Base-by-base conservation (phyloP, 2,329 filamentous ascomycete species). In the Clonostachys rosea region DNA sequence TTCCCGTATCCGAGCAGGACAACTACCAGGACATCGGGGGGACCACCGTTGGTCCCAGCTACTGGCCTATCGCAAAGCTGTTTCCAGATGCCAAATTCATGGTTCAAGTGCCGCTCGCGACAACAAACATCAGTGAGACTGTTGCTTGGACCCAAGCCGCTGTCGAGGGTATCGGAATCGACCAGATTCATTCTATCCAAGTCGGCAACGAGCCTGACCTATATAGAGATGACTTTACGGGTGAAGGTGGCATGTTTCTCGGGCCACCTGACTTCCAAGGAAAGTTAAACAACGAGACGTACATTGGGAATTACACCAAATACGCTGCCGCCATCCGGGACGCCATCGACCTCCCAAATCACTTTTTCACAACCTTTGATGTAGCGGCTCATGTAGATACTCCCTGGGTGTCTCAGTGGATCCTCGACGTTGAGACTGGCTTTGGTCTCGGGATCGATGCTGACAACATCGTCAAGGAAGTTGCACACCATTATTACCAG, bases 401-500 rank as follows among this genome's bases (percentile, higher is more conserved):
- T 18, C 42, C 34, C 11, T 40, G 24, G 6, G 42, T 35, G 13
- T 42, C 46, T 10, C 8, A 34, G n/a, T 48, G 46, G 46, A 36
- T 48, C 8, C 34, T 48, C 3, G 13, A 33, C 14, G 39, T 42
- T 5, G 20, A 41, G 42, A 14, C 14, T 8, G 40, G 41, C 30
- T 48, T 48, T 17, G 42, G n/a, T 10, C 46, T 48, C 1, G 65
- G 65, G 5, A 66, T 68, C 42, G 62, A 67, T 50, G 49, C 53
- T 9, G 55, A 50, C 17, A 50, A 52, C 33, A 57, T 59, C 36
- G 55, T 68, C 48, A 63, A 64, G 48, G 61, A 64, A 41, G 62
- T 66, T 3, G 58, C 64, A n/a, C 61, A 64, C 34, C 65, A 68
- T 44, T 67, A 66, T 52, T 68, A 67, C 50, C 63, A 68, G 51